Evolutionary conservation across 1,284 basidiomycete species (phyloP), one percentile per base, ranked within the genome.

Genomic region (Cryptococcus amylolentus): DNA sequence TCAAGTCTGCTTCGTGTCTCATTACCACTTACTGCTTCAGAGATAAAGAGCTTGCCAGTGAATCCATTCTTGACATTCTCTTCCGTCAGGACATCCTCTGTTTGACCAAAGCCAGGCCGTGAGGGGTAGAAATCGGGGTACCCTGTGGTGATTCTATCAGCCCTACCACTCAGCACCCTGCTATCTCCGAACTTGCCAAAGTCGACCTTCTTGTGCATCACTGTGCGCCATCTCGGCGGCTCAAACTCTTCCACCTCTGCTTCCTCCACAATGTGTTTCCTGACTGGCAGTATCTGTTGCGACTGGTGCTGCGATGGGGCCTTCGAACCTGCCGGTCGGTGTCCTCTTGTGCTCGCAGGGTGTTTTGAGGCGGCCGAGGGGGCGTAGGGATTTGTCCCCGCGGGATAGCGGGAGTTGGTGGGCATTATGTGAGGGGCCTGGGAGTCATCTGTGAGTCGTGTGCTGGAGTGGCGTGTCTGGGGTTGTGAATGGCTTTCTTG

Each of bases 71-170:
- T 89, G 57, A 97, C 84, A 65, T 87, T 88, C 0, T 75, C 69
- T 57, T 89, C 86, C 0, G 88, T 87, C 54, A 96, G 79, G 4
- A 85, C 77, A 69, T 96, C 92, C 75, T 96, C 94, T 28, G 88
- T 86, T 74, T 94, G 89, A 7, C 85, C 84, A 31, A 91, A 88
- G 5, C 86, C 86, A 16, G 88, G 85, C 52, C 84, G 81, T 4
- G 91, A 88, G 41, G 92, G 91, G 71, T 88, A 85, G 71, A 92
- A 92, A 38, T 91, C 90, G 51, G 86, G 84, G 70, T 87, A 93
- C 14, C 91, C 90, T 92, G 42, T 10, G 18, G 9, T 28, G 16
- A 14, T 43, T 45, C 8, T 23, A 28, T 44, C n/a, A 45, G 35
- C 41, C 38, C 12, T 13, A 18, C n/a, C 38, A 23, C 41, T 27